A percentile compares a stretch with the other conserved stretches of the same genome.
phyloP scores from a whole-genome alignment of 2,329 filamentous ascomycete species.

The Cytospora chrysosperma region DNA sequence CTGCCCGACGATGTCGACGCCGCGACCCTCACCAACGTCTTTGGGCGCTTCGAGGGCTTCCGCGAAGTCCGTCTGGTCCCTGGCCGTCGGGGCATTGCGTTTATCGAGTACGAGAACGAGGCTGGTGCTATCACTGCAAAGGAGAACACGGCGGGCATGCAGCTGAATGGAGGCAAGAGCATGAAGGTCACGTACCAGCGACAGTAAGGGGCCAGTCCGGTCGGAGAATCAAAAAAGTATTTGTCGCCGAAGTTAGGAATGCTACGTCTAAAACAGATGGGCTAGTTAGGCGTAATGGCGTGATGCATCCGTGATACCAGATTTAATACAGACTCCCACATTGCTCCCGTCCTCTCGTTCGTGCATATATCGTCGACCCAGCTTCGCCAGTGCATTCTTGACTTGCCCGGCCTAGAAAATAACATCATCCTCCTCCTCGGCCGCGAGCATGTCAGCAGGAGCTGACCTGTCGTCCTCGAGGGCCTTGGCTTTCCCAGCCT shows the following conservation, averaged over 20 bases:
- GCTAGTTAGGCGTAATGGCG: conserved; percentile 11
- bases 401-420: conserved; percentile 62
- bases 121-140: conserved; percentile 88
- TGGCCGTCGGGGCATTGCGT: conserved; percentile 83
- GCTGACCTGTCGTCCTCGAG: conserved; percentile 40
- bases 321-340: conserved; percentile 21
- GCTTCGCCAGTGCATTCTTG: neutral
- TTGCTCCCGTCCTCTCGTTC: conserved; percentile 12
- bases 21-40: conserved; percentile 76
- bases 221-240: neutral
- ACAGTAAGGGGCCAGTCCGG: conserved; percentile 53
- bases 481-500: conserved; percentile 40
- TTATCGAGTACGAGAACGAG: conserved; percentile 94
- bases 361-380: conserved; percentile 17
- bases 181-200: conserved; percentile 97
- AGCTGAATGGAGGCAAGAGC: conserved; percentile 70
- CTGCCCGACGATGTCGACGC: conserved; percentile 83
- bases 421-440: conserved; percentile 78
- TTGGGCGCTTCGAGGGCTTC: conserved; percentile 89
- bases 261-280: conserved; percentile 16
- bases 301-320: conserved; percentile 27
- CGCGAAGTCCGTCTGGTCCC: conserved; percentile 89
- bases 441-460: conserved; percentile 67
- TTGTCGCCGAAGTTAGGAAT: neutral
- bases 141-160: conserved; percentile 86